Percentiles rank a stretch among this genome's conserved stretches.
These are phyloP conservation scores for Paracamarosporium sp. DNA, from an alignment of 2,329 filamentous ascomycete genomes.

Conservation along the genomic window DNA sequence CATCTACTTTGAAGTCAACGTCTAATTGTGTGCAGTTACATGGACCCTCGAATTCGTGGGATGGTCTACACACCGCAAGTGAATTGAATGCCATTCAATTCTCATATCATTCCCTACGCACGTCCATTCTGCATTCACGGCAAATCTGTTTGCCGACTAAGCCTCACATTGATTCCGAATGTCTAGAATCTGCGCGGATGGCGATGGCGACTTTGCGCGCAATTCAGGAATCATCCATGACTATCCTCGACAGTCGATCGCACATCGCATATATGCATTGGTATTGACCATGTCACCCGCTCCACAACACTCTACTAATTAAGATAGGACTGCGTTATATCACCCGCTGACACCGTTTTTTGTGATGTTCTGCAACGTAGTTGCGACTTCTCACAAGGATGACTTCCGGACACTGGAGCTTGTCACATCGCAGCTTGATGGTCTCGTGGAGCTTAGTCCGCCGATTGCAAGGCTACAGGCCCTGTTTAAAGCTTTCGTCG, in stretches of 20 bases:
- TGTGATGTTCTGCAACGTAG: conserved; percentile 28
- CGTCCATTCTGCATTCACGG: conserved; percentile 25
- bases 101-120: conserved; percentile 28
- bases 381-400: conserved; percentile 20
- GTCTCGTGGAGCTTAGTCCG: conserved; percentile 13
- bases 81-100: conserved; percentile 28
- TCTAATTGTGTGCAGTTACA: conserved; percentile 13
- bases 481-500: conserved; percentile 22
- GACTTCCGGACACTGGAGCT: conserved; percentile 22
- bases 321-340: conserved; percentile 26
- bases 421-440: conserved; percentile 20
- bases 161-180: conserved; percentile 16
- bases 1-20: neutral
- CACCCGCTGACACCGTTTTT: conserved; percentile 29
- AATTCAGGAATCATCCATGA: conserved; percentile 19
- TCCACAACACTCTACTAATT: neutral
- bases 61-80: conserved; percentile 19
- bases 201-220: conserved; percentile 21
- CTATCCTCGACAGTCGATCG: conserved; percentile 15
- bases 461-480: conserved; percentile 22
- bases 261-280: conserved; percentile 27
- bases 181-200: conserved; percentile 21
- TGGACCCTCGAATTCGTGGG: conserved; percentile 20
- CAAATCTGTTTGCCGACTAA: conserved; percentile 21
- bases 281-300: conserved; percentile 7